These are phyloP conservation scores for Monosporascus sp. DNA, from an alignment of 2,329 filamentous ascomycete species.

Conservation along the genomic window DNA sequence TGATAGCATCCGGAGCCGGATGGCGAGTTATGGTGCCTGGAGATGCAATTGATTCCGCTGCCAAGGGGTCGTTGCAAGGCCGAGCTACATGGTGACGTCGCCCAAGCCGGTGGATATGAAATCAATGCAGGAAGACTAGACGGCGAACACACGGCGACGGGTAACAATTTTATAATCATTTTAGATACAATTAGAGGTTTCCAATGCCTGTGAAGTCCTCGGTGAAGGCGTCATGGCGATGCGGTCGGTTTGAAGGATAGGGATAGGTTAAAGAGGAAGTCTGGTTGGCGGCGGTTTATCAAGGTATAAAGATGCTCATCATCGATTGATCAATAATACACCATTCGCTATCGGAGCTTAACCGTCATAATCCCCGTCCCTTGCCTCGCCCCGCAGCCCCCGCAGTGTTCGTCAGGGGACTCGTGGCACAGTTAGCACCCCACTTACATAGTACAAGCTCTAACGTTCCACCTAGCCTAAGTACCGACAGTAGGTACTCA, in stretches of 20 bases:
- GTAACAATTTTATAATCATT: slow-evolving; percentile 25
- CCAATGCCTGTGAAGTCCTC: slow-evolving; percentile 10
- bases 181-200: slow-evolving; percentile 6
- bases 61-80: slow-evolving; percentile 5
- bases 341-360: too few relatives aligned
- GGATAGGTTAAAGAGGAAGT: too few relatives aligned
- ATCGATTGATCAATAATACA: not conserved
- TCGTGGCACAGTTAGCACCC: too few relatives aligned
- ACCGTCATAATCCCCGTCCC: too few relatives aligned
- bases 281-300: too few relatives aligned
- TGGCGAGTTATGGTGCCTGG: not conserved
- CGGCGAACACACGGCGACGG: slow-evolving; percentile 21
- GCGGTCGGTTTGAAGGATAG: too few relatives aligned
- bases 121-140: slow-evolving; percentile 13
- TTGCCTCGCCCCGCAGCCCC: too few relatives aligned
- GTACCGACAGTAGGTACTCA: too few relatives aligned
- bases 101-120: slow-evolving; percentile 11
- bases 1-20: not conserved
- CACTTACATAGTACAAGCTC: too few relatives aligned
- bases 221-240: slow-evolving; percentile 11
- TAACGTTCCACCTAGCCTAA: too few relatives aligned
- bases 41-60: not conserved
- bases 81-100: slow-evolving; percentile 21
- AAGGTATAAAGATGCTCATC: not conserved
- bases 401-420: too few relatives aligned